phyloP scores from a whole-genome alignment of 148 eudicot species.

The Camellia lanceoleosa region DNA sequence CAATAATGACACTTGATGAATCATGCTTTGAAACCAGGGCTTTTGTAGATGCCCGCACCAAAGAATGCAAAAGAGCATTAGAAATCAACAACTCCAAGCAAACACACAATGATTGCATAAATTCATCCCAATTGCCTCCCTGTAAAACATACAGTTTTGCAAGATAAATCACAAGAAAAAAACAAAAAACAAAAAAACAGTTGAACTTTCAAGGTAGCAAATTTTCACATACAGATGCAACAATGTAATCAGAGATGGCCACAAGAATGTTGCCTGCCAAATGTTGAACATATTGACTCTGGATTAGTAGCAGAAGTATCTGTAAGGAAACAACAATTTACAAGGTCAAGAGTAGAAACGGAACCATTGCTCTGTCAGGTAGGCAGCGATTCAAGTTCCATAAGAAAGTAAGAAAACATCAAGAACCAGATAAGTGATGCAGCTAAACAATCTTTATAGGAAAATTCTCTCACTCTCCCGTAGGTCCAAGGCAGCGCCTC shows the following conservation, averaged over 20 bases:
- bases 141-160: conserved; percentile 23
- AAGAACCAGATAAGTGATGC: neutral
- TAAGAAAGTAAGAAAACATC: conserved; percentile 3
- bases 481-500: too few relatives aligned
- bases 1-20: conserved; percentile 16
- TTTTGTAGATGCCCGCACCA: conserved; percentile 20
- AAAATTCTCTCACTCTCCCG: too few relatives aligned
- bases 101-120: conserved; percentile 40
- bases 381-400: neutral
- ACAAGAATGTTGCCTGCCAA: conserved; percentile 52
- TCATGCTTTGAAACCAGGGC: conserved; percentile 19
- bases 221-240: conserved; percentile 44
- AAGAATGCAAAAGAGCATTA: conserved; percentile 31
- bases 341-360: neutral
- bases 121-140: conserved; percentile 49
- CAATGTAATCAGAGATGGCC: conserved; percentile 51
- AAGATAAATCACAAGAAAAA: conserved; percentile 13
- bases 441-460: neutral
- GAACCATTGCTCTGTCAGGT: neutral
- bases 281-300: conserved; percentile 57
- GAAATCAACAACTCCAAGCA: conserved; percentile 52
- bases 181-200: neutral
- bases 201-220: neutral
- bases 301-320: conserved; percentile 42
- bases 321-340: conserved; percentile 21